phyloP scores from a whole-genome alignment of 257 asterid species.

The Asclepias syriaca region DNA sequence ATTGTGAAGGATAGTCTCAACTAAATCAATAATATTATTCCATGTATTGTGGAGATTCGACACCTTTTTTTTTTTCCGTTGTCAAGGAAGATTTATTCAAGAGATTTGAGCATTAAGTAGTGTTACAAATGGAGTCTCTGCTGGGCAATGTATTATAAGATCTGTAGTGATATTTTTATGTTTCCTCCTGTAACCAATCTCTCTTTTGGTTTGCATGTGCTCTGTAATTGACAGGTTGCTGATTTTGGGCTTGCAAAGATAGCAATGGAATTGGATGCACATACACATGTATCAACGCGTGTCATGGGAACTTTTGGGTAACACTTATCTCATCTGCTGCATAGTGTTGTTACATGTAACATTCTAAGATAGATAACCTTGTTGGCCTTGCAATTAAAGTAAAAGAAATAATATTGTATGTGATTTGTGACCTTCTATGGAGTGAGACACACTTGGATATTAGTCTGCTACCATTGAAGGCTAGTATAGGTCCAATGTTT shows the following conservation, averaged over 20 bases:
- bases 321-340: neutral
- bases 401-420: neutral
- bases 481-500: neutral
- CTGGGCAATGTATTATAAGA: neutral
- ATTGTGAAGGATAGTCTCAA: neutral
- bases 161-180: neutral
- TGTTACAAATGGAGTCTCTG: neutral
- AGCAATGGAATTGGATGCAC: constrained; percentile 59
- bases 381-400: neutral
- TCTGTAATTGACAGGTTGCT: constrained; percentile 52
- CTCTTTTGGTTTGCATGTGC: neutral
- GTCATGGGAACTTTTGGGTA: constrained; percentile 90
- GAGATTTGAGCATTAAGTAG: neutral
- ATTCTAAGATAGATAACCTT: neutral
- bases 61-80: too few species aligned
- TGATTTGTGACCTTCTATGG: neutral
- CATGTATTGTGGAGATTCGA: neutral
- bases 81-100: neutral
- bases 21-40: neutral
- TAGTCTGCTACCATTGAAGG: neutral
- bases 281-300: constrained; percentile 82
- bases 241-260: constrained; percentile 93
- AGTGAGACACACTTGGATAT: too few species aligned
- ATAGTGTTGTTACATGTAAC: neutral
- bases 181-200: neutral